phyloP scores from a whole-genome alignment of 352 stramenopile species.

The Phytophthora ohioensis region DNA sequence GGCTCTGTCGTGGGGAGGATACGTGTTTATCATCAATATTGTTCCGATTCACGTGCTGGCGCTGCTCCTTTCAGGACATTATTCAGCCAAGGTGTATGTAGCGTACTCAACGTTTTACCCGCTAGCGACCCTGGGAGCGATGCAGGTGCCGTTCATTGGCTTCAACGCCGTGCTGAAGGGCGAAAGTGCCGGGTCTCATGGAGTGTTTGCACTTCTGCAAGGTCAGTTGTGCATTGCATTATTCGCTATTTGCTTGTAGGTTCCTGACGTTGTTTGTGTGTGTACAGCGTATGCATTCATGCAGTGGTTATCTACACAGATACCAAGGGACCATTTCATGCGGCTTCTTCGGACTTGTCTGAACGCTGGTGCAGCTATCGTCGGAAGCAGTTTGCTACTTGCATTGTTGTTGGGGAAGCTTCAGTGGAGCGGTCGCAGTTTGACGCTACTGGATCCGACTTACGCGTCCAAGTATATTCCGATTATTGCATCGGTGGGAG shows the following conservation, averaged over 20 bases:
- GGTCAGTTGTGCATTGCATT: slow-evolving; percentile 32
- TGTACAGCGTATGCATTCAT: slow-evolving; percentile 59
- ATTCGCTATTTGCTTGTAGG: neutral
- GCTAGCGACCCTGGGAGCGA: slow-evolving; percentile 95
- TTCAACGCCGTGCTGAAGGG: slow-evolving; percentile 94
- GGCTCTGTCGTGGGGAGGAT: slow-evolving; percentile 97
- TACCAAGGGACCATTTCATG: slow-evolving; percentile 58
- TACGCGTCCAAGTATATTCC: slow-evolving; percentile 96
- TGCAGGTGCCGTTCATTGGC: slow-evolving; percentile 98
- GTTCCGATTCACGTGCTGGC: slow-evolving; percentile 95
- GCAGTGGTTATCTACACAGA: slow-evolving; percentile 57
- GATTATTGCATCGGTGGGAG: slow-evolving; percentile 95
- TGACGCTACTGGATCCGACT: slow-evolving; percentile 93
- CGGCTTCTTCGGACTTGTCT: slow-evolving; percentile 55
- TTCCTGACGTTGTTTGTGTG: slow-evolving; percentile 15
- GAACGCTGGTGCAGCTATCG: slow-evolving; percentile 41
- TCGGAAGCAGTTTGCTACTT: slow-evolving; percentile 49
- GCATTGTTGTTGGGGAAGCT: slow-evolving; percentile 79
- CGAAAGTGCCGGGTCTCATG: slow-evolving; percentile 76
- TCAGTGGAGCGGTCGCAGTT: slow-evolving; percentile 92
- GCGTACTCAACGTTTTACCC: slow-evolving; percentile 99
- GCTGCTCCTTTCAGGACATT: slow-evolving; percentile 91
- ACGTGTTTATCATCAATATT: slow-evolving; percentile 99
- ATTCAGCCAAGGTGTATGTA: slow-evolving; percentile 94
- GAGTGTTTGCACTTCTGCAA: slow-evolving; percentile 96